Evolutionary conservation across 2,329 filamentous ascomycete species (phyloP).

Genomic region (Celoporthe dispersa): DNA sequence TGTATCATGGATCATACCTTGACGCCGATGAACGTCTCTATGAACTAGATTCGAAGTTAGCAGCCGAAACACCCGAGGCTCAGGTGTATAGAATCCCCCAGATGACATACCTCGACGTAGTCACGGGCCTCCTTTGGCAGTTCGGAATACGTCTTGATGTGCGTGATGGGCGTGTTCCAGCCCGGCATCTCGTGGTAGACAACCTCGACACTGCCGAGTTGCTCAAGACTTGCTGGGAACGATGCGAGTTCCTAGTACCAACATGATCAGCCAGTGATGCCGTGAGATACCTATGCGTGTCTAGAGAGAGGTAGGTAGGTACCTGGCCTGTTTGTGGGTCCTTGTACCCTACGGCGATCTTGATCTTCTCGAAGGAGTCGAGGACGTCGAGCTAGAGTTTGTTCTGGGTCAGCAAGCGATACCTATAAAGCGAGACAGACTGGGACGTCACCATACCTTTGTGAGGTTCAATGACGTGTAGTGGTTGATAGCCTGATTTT

Average conservation of each 20-base stretch:
- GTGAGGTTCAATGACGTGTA: slow-evolving; percentile 67
- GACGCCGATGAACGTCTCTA: slow-evolving; percentile 68
- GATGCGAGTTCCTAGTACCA: slow-evolving; percentile 50
- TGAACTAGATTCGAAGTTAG: slow-evolving; percentile 41
- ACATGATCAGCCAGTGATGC: neutral
- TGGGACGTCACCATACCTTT: neutral
- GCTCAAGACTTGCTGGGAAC: slow-evolving; percentile 67
- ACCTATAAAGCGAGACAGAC: slow-evolving; percentile 66
- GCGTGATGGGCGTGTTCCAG: slow-evolving; percentile 69
- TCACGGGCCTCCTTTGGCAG: slow-evolving; percentile 66
- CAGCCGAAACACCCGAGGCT: too few species aligned
- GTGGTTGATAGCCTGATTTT: slow-evolving; percentile 58
- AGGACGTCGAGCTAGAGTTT: slow-evolving; percentile 66
- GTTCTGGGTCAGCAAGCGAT: slow-evolving; percentile 64
- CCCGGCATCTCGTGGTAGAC: slow-evolving; percentile 71
- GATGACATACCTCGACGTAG: slow-evolving; percentile 57
- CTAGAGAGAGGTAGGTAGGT: neutral
- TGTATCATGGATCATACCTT: slow-evolving; percentile 33
- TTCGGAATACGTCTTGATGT: slow-evolving; percentile 62
- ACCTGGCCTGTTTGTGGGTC: slow-evolving; percentile 45
- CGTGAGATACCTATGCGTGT: neutral
- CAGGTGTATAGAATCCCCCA: too few species aligned
- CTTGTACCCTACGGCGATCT: slow-evolving; percentile 74
- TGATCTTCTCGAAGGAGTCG: slow-evolving; percentile 75
- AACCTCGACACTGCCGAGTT: slow-evolving; percentile 64